Conservation (phyloP, 1,284 basidiomycete species). For the Phylloboletellus chloephorus region DNA sequence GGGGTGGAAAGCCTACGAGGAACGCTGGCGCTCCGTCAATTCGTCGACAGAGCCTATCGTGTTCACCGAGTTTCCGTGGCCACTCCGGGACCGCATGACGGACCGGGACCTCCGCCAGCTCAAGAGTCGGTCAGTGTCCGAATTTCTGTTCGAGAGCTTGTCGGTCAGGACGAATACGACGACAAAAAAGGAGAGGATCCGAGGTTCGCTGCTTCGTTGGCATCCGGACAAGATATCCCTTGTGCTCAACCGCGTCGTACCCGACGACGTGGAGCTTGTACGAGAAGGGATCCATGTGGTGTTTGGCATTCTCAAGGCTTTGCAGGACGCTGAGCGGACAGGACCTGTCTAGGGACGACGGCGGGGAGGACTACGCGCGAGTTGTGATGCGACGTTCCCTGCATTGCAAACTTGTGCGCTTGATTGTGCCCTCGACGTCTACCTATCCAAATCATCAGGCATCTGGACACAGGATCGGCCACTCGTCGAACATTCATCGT, state of each 20-base stretch:
- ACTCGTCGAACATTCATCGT: too few species aligned
- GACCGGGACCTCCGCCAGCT: constrained; percentile 34
- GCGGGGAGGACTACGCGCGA: constrained; percentile 8
- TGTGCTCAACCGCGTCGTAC: constrained; percentile 45
- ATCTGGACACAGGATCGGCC: too few species aligned
- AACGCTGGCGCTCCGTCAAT: constrained; percentile 39
- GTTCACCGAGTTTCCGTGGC: constrained; percentile 60
- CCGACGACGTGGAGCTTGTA: constrained; percentile 47
- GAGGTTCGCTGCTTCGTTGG: constrained; percentile 60
- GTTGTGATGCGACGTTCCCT: too few species aligned
- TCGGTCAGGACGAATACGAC: constrained; percentile 37
- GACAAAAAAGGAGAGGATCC: constrained; percentile 49
- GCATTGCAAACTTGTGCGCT: too few species aligned
- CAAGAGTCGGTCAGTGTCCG: constrained; percentile 39
- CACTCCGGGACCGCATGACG: constrained; percentile 33
- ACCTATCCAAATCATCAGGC: too few species aligned
- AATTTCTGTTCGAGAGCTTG: constrained; percentile 52
- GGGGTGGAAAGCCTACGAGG: constrained; percentile 49
- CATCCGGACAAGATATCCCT: constrained; percentile 67
- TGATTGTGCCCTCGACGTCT: too few species aligned
- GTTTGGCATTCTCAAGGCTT: constrained; percentile 26
- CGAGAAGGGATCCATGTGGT: constrained; percentile 35
- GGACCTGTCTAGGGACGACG: constrained; percentile 9
- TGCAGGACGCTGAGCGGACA: constrained; percentile 29
- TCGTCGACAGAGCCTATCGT: constrained; percentile 17